A percentile compares a stretch with the other conserved stretches of the same genome.
Conservation (phyloP, 495 filamentous ascomycete genomes). For the Lichina pygmaea region DNA sequence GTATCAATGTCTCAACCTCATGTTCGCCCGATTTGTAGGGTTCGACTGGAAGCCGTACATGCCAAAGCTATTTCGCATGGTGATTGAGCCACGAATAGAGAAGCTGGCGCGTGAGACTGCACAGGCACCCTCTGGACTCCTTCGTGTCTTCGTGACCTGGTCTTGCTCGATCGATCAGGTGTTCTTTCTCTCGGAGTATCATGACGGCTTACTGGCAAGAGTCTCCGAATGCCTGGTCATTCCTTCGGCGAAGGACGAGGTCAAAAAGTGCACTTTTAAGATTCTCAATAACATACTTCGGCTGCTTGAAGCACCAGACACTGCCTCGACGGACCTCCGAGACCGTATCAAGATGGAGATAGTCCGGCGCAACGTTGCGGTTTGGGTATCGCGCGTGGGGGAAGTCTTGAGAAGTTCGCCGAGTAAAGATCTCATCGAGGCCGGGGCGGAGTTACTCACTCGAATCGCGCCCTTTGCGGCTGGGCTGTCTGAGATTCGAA, state of each 20-base stretch:
- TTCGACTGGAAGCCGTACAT: constrained; percentile 49
- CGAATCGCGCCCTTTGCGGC: constrained; percentile 46
- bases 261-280: constrained; percentile 55
- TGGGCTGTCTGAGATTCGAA: constrained; percentile 37
- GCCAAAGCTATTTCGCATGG: constrained; percentile 36
- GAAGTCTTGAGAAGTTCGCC: constrained; percentile 32
- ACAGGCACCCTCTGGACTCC: constrained; percentile 59
- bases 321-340: constrained; percentile 18
- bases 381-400: constrained; percentile 37
- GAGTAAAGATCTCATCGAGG: constrained; percentile 42
- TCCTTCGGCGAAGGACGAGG: constrained; percentile 61
- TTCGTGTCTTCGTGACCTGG: constrained; percentile 64
- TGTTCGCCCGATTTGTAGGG: constrained; percentile 41
- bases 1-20: constrained; percentile 48
- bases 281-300: constrained; percentile 39
- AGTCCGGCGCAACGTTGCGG: constrained; percentile 40
- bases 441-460: constrained; percentile 52
- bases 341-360: constrained; percentile 16
- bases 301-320: constrained; percentile 20
- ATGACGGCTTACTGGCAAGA: constrained; percentile 33
- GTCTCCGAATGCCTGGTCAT: constrained; percentile 45
- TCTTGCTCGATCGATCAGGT: constrained; percentile 35
- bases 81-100: constrained; percentile 49
- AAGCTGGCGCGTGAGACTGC: constrained; percentile 69
- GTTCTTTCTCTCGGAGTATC: constrained; percentile 35